Percentiles rank a stretch among this genome's conserved stretches.
phyloP scores from a whole-genome alignment of 257 asterid genomes.

The Nicotiana knightiana region DNA sequence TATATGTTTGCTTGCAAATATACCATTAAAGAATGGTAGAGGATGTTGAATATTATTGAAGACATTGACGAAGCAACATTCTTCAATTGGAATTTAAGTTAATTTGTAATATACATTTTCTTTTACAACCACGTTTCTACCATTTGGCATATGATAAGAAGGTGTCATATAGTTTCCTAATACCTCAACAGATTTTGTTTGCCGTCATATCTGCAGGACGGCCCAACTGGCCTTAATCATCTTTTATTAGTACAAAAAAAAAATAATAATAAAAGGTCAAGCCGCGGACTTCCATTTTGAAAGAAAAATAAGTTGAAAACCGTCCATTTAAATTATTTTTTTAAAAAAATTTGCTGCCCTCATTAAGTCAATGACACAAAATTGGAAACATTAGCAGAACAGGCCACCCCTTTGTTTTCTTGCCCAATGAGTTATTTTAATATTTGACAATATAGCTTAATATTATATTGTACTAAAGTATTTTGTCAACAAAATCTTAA shows the following conservation, averaged over 20 bases:
- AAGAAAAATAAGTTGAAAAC: not conserved
- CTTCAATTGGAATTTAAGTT: not conserved
- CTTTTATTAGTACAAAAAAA: not conserved
- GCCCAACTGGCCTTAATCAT: not conserved
- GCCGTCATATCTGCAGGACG: conserved; percentile 9
- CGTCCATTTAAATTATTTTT: not conserved
- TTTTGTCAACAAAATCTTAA: not conserved
- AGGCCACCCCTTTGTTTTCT: not conserved
- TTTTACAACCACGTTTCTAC: not conserved
- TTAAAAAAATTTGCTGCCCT: not conserved
- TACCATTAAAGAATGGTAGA: not conserved
- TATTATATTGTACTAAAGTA: too few relatives aligned
- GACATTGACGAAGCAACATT: not conserved
- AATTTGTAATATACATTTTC: too few relatives aligned
- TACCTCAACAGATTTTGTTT: not conserved
- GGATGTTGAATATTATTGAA: not conserved
- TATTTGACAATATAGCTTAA: too few relatives aligned
- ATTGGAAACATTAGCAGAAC: conserved; percentile 4
- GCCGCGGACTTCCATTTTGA: conserved; percentile 1
- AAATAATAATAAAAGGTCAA: conserved; percentile 13
- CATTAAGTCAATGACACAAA: conserved; percentile 16
- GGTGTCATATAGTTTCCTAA: not conserved
- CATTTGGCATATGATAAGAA: not conserved
- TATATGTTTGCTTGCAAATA: not conserved
- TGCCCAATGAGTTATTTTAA: not conserved